A percentile compares a stretch with the other conserved stretches of the same genome.
These are phyloP conservation scores for Aegle marmelos DNA, from an alignment of 345 rosid species.

Conservation along the genomic window DNA sequence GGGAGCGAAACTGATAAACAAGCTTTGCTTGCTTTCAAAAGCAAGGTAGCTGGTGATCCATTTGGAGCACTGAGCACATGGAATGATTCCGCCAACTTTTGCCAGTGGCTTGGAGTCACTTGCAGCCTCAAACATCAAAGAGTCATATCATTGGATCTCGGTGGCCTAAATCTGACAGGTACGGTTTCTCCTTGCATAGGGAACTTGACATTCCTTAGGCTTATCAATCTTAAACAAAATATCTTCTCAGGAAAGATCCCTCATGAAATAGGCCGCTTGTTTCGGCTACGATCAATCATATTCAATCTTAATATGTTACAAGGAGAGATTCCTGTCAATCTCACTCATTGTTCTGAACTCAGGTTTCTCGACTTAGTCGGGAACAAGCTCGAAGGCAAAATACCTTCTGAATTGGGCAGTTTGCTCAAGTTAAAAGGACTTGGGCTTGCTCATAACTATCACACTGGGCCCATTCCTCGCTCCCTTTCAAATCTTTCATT, in stretches of 20 bases:
- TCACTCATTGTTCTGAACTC: slow-evolving; percentile 24
- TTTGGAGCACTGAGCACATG: slow-evolving; percentile 15
- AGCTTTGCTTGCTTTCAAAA: slow-evolving; percentile 26
- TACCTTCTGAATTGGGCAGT: slow-evolving; percentile 26
- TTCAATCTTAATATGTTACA: slow-evolving; percentile 4
- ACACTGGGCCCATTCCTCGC: slow-evolving; percentile 24
- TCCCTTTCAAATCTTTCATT: slow-evolving; percentile 24
- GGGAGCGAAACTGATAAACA: slow-evolving; percentile 23
- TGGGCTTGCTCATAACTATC: slow-evolving; percentile 20
- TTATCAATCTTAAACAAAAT: background rate
- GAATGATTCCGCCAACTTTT: slow-evolving; percentile 24
- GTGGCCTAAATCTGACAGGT: background rate
- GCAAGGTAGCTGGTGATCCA: slow-evolving; percentile 3
- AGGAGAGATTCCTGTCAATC: slow-evolving; percentile 27
- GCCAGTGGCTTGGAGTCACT: slow-evolving; percentile 27
- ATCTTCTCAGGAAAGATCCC: background rate
- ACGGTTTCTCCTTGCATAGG: background rate
- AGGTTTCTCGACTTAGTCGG: slow-evolving; percentile 1
- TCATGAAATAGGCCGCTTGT: background rate
- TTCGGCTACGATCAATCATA: background rate
- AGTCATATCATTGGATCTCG: slow-evolving; percentile 15
- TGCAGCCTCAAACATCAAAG: slow-evolving; percentile 25
- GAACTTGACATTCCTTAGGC: background rate
- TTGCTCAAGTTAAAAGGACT: slow-evolving; percentile 16
- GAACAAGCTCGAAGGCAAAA: slow-evolving; percentile 27